Conservation (phyloP, 208 protist genomes). For the Dictyostelium gargantuum region DNA sequence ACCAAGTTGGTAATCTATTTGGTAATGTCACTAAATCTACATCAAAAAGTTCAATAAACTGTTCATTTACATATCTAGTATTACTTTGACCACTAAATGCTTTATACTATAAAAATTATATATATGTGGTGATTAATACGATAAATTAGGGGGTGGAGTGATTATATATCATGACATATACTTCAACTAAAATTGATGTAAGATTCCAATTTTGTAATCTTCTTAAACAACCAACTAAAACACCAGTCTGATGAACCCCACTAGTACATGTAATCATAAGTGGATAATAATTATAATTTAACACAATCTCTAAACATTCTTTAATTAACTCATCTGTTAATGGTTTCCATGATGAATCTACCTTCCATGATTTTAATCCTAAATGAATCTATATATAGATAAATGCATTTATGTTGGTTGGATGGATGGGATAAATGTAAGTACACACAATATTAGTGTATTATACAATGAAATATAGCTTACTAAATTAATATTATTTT, state of each 20-base stretch:
- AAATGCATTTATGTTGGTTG: not conserved
- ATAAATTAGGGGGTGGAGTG: not conserved
- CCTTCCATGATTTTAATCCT: slow-evolving; percentile 80
- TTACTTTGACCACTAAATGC: slow-evolving; percentile 74
- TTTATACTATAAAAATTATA: slow-evolving; percentile 71
- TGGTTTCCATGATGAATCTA: slow-evolving; percentile 66
- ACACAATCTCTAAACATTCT: slow-evolving; percentile 92
- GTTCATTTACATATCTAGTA: slow-evolving; percentile 95
- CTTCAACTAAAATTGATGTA: slow-evolving; percentile 95
- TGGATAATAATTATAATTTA: slow-evolving; percentile 94
- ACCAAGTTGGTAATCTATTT: slow-evolving; percentile 75
- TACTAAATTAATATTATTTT: slow-evolving; percentile 89
- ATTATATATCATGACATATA: slow-evolving; percentile 11
- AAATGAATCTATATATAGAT: slow-evolving; percentile 73
- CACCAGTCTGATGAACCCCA: slow-evolving; percentile 95
- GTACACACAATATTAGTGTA: no score
- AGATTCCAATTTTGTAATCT: slow-evolving; percentile 97
- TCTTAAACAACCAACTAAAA: slow-evolving; percentile 96
- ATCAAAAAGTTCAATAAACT: slow-evolving; percentile 99
- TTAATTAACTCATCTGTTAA: slow-evolving; percentile 87
- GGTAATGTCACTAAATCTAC: slow-evolving; percentile 94
- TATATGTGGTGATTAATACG: not conserved
- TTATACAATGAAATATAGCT: not conserved
- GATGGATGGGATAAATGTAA: no score
- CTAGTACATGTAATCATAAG: slow-evolving; percentile 94